Evolutionary conservation across 2,329 filamentous ascomycete genomes (phyloP).

Genomic region (Leptographium wingfieldii): DNA sequence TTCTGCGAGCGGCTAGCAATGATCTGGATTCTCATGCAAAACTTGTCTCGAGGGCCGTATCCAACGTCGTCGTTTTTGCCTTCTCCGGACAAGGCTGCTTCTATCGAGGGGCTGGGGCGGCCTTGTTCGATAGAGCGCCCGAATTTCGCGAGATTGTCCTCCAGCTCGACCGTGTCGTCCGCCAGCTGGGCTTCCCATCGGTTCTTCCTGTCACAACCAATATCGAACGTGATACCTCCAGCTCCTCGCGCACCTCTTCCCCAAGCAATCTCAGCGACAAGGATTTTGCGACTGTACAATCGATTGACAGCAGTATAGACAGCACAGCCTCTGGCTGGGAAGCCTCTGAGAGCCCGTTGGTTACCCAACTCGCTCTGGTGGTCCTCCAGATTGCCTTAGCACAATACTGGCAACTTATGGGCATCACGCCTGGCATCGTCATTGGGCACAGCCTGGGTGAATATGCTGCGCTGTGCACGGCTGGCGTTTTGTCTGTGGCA

Average conservation of each 20-base stretch:
- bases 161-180: not conserved
- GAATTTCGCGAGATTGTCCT: too few relatives aligned
- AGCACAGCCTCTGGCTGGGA: not conserved
- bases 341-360: constrained; percentile 5
- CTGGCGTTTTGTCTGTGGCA: constrained; percentile 49
- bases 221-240: too few relatives aligned
- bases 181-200: not conserved
- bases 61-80: not conserved
- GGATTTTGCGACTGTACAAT: too few relatives aligned
- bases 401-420: constrained; percentile 24
- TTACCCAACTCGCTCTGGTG: constrained; percentile 25
- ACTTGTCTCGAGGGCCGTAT: not conserved
- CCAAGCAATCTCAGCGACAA: too few relatives aligned
- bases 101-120: too few relatives aligned
- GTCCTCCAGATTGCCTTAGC: constrained; percentile 30
- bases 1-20: too few relatives aligned
- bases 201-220: not conserved
- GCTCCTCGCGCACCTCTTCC: too few relatives aligned
- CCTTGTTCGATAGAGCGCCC: too few relatives aligned
- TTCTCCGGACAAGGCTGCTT: not conserved
- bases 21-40: not conserved
- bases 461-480: constrained; percentile 47
- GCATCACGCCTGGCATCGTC: constrained; percentile 29
- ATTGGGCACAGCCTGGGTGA: constrained; percentile 46
- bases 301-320: too few relatives aligned